Base-by-base conservation (phyloP, 495 filamentous ascomycete genomes). In the Tetracladium setigerum region DNA sequence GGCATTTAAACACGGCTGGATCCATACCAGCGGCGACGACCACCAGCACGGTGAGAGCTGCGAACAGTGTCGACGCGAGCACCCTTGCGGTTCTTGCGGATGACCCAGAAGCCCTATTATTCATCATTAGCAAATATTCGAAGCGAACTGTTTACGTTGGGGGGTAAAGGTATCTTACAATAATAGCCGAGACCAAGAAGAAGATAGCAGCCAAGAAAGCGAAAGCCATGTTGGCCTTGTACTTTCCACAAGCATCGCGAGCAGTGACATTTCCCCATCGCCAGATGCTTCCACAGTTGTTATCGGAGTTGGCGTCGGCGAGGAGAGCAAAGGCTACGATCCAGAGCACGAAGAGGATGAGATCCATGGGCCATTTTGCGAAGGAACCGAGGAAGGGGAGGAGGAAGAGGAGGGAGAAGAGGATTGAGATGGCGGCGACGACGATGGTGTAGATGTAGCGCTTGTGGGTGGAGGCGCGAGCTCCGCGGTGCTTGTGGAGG, bases 181-280 rank as follows among this genome's bases (percentile, higher is more conserved):
- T 55, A 27, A 78, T 37, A 15, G 62, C 71, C 41, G 69, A 73
- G 12, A 63, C 69, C 15, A 81, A 68, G 76, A 77, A 82, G 52
- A 80, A 61, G 44, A 73, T 68, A 18, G 74, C 74, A 13, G 72
- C 71, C 42, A 81, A 60, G 57, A 81, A 82, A 55, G 60, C 63
- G 53, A 82, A 81, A 1, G 76, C 77, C 49, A 78, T 66, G n/a
- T 72, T 69, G n/a, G 77, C 71, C 54, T 76, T 82, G 74, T 73
- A 81, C 14, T 69, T 65, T 17, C 61, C 57, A 54, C 78, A 82
- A 5, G 50, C 47, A 2, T 56, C 45, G 41, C 63, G 47, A 14
- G 65, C 50, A 9, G 57, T 53, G 38, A 78, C 68, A 12, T 50
- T 51, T 39, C 57, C 49, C 76, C 77, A 78, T 47, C 56, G 48